Conservation (phyloP, 2,329 filamentous ascomycete species). For the Neocucurbitaria cava region DNA sequence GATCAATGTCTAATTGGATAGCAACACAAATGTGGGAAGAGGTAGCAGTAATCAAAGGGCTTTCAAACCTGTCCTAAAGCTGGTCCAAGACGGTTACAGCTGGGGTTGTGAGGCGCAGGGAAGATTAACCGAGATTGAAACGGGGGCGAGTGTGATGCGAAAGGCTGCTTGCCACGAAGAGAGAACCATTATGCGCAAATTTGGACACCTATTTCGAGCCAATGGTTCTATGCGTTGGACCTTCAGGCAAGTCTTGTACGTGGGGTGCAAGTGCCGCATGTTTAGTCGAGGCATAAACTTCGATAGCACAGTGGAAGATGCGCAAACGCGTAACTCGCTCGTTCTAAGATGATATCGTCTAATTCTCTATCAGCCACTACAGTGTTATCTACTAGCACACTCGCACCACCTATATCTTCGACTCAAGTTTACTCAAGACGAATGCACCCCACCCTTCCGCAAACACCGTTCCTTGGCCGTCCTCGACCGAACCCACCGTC, state of each 20-base stretch:
- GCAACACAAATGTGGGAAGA: background rate
- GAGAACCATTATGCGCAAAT: background rate
- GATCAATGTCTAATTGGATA: background rate
- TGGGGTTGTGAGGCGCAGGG: background rate
- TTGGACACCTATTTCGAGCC: background rate
- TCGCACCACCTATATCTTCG: conserved; percentile 11
- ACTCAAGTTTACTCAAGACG: conserved; percentile 22
- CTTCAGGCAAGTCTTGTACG: background rate
- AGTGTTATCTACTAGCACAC: background rate
- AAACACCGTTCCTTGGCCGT: conserved; percentile 32
- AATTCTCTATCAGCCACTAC: background rate
- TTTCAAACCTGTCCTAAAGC: background rate
- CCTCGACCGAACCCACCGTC: conserved; percentile 28
- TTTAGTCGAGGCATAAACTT: background rate
- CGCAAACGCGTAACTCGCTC: background rate
- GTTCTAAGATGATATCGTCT: background rate
- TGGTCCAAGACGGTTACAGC: background rate
- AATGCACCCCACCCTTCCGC: conserved; percentile 29
- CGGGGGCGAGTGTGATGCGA: background rate
- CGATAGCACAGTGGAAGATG: background rate
- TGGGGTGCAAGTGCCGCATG: background rate
- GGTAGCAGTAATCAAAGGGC: background rate
- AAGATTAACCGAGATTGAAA: background rate
- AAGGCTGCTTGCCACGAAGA: background rate
- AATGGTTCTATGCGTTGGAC: background rate